Evolutionary conservation across 169 alveolate genomes (phyloP), one percentile per base, ranked within the genome.

Genomic region (Plasmodium falciparum): DNA sequence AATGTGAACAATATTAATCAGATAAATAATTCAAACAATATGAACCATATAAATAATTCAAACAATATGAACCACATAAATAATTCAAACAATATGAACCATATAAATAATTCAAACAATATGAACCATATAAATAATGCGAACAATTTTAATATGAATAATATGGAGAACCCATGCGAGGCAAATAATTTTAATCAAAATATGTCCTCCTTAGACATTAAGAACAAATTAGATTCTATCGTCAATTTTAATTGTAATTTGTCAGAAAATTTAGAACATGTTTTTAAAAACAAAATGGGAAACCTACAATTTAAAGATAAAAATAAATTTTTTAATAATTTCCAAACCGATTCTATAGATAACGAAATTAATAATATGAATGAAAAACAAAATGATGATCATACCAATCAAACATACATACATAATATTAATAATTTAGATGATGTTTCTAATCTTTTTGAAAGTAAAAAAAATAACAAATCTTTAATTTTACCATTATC

Each of bases 201-300:
- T 66, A 12, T 78, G 0, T 66, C 89, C 17, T 15, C 58, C 47
- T 12, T 65, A 24, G 89, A 78, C 22, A 78, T 78, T 65, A 56
- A 78, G 52, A 63, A 78, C 17, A 78, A 78, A 58, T 13, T 78
- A 52, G 89, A 78, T 70, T 67, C 74, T 24, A 66, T 78, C 13
- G 71, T 78, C 4, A 54, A 67, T 66, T 78, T 78, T 29, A 70
- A 78, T 29, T 78, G 78, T 78, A 78, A 78, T 9, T 66, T 78
- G 22, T 78, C 89, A 1, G 89, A 78, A 47, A 66, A 78, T 66
- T 78, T 78, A 58, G 89, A 78, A 24, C 4, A 50, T 43, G 69
- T 78, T n/a, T 78, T 78, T 78, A 78, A 78, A 45, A 43, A 54
- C 4, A 71, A 71, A 26, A 59, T 78, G 5, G 78, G 71, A 0